A percentile compares a stretch with the other conserved stretches of the same genome.
These are phyloP conservation scores for Metarhizium rileyi DNA, from an alignment of 2,329 filamentous ascomycete genomes.

Conservation along the genomic window DNA sequence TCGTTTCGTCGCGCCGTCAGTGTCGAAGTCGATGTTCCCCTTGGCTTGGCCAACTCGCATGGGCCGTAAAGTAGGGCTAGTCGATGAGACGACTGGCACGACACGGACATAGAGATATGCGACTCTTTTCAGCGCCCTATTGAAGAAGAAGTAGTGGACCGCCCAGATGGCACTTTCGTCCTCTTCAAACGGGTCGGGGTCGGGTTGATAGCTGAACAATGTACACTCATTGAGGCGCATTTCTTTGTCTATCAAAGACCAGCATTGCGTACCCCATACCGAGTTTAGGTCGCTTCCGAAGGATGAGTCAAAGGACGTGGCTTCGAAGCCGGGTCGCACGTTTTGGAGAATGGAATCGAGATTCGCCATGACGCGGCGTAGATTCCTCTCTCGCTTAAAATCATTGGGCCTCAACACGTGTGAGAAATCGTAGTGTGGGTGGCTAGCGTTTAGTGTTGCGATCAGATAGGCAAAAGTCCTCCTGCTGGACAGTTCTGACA, in stretches of 20 bases:
- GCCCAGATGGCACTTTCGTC: slow-evolving; percentile 94
- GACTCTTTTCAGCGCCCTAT: slow-evolving; percentile 81
- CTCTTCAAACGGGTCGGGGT: slow-evolving; percentile 82
- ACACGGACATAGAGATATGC: slow-evolving; percentile 89
- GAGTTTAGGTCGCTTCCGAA: slow-evolving; percentile 40
- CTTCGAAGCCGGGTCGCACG: slow-evolving; percentile 57
- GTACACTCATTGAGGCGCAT: slow-evolving; percentile 87
- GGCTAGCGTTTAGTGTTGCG: slow-evolving; percentile 89
- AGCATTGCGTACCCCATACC: slow-evolving; percentile 82
- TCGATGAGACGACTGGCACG: slow-evolving; percentile 64
- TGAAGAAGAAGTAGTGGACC: slow-evolving; percentile 96
- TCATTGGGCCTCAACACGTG: slow-evolving; percentile 81
- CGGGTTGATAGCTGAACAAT: slow-evolving; percentile 81
- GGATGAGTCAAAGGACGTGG: slow-evolving; percentile 31
- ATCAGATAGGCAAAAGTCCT: slow-evolving; percentile 94
- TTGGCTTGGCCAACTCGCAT: slow-evolving; percentile 19
- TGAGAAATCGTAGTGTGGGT: slow-evolving; percentile 89
- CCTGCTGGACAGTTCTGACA: slow-evolving; percentile 80
- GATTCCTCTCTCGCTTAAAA: slow-evolving; percentile 74
- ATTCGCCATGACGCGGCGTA: slow-evolving; percentile 74
- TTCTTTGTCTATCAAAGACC: slow-evolving; percentile 86
- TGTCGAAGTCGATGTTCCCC: slow-evolving; percentile 20
- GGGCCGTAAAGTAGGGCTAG: slow-evolving; percentile 41
- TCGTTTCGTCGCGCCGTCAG: slow-evolving; percentile 49
- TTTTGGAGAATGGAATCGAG: slow-evolving; percentile 84